Conservation (phyloP, 2,329 filamentous ascomycete species). For the Cladosporium sp. region DNA sequence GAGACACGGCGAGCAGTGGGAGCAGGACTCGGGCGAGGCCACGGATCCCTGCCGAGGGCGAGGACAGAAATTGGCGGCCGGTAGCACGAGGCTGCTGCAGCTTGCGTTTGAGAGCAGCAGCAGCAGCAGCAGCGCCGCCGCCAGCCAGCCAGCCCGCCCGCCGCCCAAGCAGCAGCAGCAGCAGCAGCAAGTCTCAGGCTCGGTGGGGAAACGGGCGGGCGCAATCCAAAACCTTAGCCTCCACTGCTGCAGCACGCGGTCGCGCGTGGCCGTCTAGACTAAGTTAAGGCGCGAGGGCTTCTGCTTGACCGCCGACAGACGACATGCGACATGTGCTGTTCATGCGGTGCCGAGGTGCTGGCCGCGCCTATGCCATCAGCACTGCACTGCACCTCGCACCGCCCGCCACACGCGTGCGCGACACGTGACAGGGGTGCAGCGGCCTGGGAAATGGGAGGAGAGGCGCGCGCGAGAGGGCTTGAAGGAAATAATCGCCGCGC, state of each 20-base stretch:
- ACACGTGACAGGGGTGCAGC: conserved; percentile 12
- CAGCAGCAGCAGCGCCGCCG: not conserved
- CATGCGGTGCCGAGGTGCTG: conserved; percentile 4
- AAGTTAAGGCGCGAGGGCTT: not conserved
- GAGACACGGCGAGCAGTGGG: conserved; percentile 5
- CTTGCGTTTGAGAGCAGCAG: conserved; percentile 2
- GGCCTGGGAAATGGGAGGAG: not conserved
- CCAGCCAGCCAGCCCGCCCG: not conserved
- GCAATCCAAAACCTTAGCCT: conserved; percentile 7
- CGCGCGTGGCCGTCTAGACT: conserved; percentile 6
- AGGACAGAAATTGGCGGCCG: not conserved
- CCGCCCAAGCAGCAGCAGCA: conserved; percentile 2
- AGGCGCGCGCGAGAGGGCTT: not conserved
- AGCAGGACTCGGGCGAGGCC: not conserved
- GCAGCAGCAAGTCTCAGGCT: not conserved
- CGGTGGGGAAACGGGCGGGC: not conserved
- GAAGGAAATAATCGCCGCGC: not conserved
- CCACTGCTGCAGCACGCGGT: conserved; percentile 6
- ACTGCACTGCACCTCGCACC: not conserved
- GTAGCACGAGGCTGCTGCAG: conserved; percentile 5
- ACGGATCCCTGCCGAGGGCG: not conserved
- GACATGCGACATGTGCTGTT: conserved; percentile 3
- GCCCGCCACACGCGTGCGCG: not conserved
- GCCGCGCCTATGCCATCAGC: not conserved
- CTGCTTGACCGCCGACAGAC: not conserved